Evolutionary conservation across 108 stramenopile species (phyloP), one percentile per base, ranked within the genome.

Genomic region (Chaetoceros tenuissimus): DNA sequence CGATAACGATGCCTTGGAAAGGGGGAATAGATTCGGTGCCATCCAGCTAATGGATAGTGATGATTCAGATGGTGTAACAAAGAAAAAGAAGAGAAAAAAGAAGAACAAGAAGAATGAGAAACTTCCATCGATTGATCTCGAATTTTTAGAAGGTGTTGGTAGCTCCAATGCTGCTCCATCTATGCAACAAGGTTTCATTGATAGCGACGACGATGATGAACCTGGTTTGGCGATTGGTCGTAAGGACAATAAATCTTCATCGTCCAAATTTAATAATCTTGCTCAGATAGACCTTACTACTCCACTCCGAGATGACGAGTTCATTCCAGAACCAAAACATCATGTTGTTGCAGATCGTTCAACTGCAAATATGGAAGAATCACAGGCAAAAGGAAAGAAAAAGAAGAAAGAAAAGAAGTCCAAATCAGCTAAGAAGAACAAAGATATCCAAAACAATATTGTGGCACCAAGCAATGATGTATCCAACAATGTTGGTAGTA

Each of bases 201-300:
- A 40, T 27, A 84, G 84, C 57, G 88, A 89, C 22, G 87, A 87
- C 24, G 72, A 79, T 48, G 62, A 71, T 27, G 49, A 28, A 24
- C 26, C 67, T n/a, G 47, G 40, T 18, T 20, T 26, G 10, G 17
- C 3, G 28, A 21, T 8, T 3, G 5, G 3, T 21, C 23, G 25
- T 10, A 24, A 28, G 27, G 34, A 1, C 28, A n/a, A 24, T 40
- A 21, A 34, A 17, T 62, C 30, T 24, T 50, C 51, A 3, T 46
- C 28, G 22, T 28, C 40, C 23, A 47, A 61, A 17, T 73, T 65
- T 31, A 80, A 87, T 20, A 69, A 75, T 51, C 63, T 96, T 21
- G 81, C 90, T 26, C 60, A 72, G 24, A 86, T 94, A 1, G 95
- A 96, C 60, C 67, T 96, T 20, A 89, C 89, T 19, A 73, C 68